Conservation (phyloP, 306 rosid species). For the Delonix regia region DNA sequence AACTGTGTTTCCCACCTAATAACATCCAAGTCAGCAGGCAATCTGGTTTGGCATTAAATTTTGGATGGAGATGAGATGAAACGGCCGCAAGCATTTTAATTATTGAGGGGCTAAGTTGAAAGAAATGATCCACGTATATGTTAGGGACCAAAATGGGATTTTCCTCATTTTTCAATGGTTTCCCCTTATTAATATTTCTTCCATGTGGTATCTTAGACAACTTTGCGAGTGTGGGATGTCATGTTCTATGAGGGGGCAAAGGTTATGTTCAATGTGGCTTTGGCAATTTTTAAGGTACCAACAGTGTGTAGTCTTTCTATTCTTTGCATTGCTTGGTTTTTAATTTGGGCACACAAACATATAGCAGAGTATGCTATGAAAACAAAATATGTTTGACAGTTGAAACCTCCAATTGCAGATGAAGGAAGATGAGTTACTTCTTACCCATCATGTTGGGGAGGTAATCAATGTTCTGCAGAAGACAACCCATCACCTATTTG, state of each 20-base stretch:
- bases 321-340: neutral
- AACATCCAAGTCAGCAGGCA: neutral
- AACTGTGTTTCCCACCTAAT: neutral
- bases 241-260: conserved; percentile 96
- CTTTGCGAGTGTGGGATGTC: conserved; percentile 96
- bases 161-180: neutral
- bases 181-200: conserved; percentile 37
- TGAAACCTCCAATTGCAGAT: conserved; percentile 62
- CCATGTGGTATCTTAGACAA: conserved; percentile 54
- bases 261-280: conserved; percentile 88
- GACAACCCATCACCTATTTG: conserved; percentile 92
- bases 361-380: conserved; percentile 2
- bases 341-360: neutral
- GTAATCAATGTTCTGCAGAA: conserved; percentile 79
- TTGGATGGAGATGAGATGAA: neutral
- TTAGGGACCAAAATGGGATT: neutral
- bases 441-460: conserved; percentile 91
- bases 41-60: neutral
- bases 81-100: neutral
- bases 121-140: neutral
- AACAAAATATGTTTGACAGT: conserved; percentile 34
- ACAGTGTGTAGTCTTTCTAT: conserved; percentile 3
- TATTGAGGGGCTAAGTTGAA: neutral
- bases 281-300: conserved; percentile 91
- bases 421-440: conserved; percentile 84